Evolutionary conservation across 1,139 yeast species (phyloP), one percentile per base, ranked within the genome.

Genomic region (Suhomyces bolitotheri): DNA sequence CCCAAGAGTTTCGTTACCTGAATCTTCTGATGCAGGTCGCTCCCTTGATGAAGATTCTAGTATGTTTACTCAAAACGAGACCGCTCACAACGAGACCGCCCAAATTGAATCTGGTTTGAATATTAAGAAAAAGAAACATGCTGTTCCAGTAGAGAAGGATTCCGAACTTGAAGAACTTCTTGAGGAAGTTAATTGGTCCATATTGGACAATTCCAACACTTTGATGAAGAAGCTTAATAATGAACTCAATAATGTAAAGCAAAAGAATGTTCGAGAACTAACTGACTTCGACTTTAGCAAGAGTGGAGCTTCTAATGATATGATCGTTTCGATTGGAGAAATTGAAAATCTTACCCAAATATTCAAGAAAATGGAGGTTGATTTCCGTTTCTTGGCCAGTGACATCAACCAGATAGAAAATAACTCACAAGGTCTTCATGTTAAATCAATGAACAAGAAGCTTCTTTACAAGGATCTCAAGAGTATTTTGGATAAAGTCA

Each of bases 351-450:
- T 90, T 40, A 81, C 56, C 77, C 61, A 58, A 26, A 57, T 70
- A 8, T 71, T 71, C 53, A 68, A 66, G 42, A 63, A 57, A 34
- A 66, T 68, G 71, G 76, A 70, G 40, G 52, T 67, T 16, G 67
- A 62, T 36, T 66, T 71, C 43, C 64, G 61, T 35, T 50, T 59
- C 27, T 47, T 87, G 33, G 74, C 81, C 4, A 78, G 78, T 6
- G 92, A 85, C 41, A 78, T 89, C 34, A 73, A 76, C 31, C 75
- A 73, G 36, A 82, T 89, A 33, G 96, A 89, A 54, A 68, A 72
- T 27, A 86, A 85, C 51, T 81, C 89, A 2, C 80, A 82, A 49
- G 96, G 96, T 33, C 62, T 89, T 22, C 97, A 90, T 60, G 84
- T 89, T 3, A 83, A 82, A 49, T 79, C 92, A 4, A 81, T 87